Percentiles rank a stretch among this genome's conserved stretches.
These are phyloP conservation scores for Mangifera indica DNA, from an alignment of 345 rosid species.

Conservation along the genomic window DNA sequence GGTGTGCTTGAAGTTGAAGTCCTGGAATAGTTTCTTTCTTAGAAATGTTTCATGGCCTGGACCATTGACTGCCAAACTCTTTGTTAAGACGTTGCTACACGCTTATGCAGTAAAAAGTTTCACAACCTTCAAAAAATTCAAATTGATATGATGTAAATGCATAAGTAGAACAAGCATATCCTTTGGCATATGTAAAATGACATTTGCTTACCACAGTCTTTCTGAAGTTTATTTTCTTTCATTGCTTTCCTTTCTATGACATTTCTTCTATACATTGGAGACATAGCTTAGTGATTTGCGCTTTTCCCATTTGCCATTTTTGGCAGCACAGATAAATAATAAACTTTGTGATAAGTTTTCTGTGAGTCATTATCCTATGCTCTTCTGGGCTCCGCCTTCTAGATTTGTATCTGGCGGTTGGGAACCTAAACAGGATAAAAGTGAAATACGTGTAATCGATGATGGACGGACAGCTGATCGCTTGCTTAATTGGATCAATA, in stretches of 20 bases:
- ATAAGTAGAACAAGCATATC: neutral
- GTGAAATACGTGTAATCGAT: slow-evolving; percentile 50
- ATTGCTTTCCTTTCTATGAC: slow-evolving; percentile 6
- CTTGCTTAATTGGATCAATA: slow-evolving; percentile 87
- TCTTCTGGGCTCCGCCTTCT: slow-evolving; percentile 76
- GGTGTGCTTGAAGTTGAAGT: neutral
- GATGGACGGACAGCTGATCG: slow-evolving; percentile 83
- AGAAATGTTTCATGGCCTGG: neutral
- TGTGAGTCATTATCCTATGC: slow-evolving; percentile 86
- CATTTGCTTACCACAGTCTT: neutral
- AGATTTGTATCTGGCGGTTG: slow-evolving; percentile 62
- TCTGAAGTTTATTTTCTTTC: slow-evolving; percentile 1
- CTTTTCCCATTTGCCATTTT: slow-evolving; percentile 34
- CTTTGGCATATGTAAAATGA: neutral
- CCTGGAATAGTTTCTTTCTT: neutral
- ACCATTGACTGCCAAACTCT: neutral
- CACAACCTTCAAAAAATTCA: neutral
- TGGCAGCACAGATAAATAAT: slow-evolving; percentile 89
- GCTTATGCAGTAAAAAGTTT: neutral
- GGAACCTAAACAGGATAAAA: slow-evolving; percentile 63
- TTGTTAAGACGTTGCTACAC: neutral
- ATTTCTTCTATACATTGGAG: neutral
- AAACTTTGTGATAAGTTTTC: slow-evolving; percentile 88
- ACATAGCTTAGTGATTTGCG: slow-evolving; percentile 28
- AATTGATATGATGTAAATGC: neutral